phyloP scores from a whole-genome alignment of 129 eudicot genomes.

The Chrysanthemum seticuspe region DNA sequence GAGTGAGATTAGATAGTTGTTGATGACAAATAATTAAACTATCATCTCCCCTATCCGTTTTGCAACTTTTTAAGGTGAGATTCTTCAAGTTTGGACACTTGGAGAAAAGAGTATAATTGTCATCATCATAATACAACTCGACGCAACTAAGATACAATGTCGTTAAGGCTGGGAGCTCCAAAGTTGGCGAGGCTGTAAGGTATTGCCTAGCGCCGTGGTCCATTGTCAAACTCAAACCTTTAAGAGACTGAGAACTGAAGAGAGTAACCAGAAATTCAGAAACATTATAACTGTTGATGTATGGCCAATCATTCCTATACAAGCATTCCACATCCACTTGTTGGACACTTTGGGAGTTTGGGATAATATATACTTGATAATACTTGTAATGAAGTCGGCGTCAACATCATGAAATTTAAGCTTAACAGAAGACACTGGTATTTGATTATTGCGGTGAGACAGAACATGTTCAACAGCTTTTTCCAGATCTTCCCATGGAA shows the following conservation, averaged over 20 bases:
- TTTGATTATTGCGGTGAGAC: slow-evolving; percentile 10
- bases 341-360: slow-evolving; percentile 14
- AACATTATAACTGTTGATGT: too few relatives aligned
- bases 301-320: neutral
- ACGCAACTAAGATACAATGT: neutral
- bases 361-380: slow-evolving; percentile 5
- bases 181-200: neutral
- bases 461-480: neutral
- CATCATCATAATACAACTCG: neutral
- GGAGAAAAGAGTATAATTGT: neutral
- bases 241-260: neutral
- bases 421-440: neutral
- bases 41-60: neutral
- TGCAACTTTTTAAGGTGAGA: neutral
- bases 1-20: neutral
- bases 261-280: neutral
- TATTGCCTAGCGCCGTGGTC: neutral
- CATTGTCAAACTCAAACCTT: neutral
- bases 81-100: neutral
- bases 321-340: neutral
- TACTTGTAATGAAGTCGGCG: neutral
- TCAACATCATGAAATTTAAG: neutral
- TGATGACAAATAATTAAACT: slow-evolving; percentile 3
- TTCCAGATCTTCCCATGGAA: neutral
- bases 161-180: neutral